A percentile compares a stretch with the other conserved stretches of the same genome.
Conservation (phyloP, 2,329 filamentous ascomycete genomes). For the Diaporthe eres region DNA sequence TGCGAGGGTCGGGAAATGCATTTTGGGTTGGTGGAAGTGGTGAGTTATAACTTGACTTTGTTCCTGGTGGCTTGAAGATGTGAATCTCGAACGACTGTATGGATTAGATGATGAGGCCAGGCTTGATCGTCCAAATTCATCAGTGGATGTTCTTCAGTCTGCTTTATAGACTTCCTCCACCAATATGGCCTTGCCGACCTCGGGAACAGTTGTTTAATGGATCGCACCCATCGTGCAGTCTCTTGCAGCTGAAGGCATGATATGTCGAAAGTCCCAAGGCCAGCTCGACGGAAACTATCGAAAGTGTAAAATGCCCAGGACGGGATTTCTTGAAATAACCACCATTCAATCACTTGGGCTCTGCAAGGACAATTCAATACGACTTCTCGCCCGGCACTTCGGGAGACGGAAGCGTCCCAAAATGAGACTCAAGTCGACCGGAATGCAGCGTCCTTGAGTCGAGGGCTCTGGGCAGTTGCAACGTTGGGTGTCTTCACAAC, state of each 20-base stretch:
- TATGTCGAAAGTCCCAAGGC: neutral
- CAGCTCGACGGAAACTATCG: neutral
- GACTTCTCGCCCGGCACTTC: neutral
- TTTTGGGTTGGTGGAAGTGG: neutral
- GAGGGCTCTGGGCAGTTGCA: neutral
- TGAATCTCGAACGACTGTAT: neutral
- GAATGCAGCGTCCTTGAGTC: slow-evolving; percentile 1
- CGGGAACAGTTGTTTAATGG: neutral
- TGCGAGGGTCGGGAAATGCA: neutral
- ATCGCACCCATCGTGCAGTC: too few species aligned
- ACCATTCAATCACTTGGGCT: neutral
- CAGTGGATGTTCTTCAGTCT: neutral
- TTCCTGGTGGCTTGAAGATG: neutral
- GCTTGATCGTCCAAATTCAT: neutral
- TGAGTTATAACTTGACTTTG: too few species aligned
- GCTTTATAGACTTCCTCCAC: neutral
- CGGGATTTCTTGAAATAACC: neutral
- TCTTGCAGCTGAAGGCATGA: neutral
- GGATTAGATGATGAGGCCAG: neutral
- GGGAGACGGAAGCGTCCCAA: too few species aligned
- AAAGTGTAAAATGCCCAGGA: slow-evolving; percentile 29
- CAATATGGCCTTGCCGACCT: neutral
- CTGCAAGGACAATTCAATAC: neutral
- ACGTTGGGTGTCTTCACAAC: neutral
- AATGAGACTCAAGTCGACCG: neutral